Conservation (phyloP, 805 yeast species). For the Kodamaea kakaduensis region DNA sequence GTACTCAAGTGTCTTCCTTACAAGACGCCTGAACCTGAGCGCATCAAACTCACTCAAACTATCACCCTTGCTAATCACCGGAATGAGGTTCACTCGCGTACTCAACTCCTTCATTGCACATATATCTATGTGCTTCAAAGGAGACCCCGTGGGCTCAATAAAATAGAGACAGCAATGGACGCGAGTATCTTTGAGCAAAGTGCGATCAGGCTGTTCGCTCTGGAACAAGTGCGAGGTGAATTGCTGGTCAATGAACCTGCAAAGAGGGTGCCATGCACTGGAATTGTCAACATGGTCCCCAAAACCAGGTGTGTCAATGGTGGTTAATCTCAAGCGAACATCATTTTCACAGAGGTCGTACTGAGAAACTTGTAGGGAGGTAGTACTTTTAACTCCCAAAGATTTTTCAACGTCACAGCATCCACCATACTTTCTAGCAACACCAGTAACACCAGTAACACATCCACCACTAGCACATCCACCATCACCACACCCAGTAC, state of each 20-base stretch:
- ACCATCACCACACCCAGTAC: too few species aligned
- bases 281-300: slow-evolving; percentile 62
- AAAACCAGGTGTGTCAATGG: slow-evolving; percentile 47
- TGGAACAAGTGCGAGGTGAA: slow-evolving; percentile 63
- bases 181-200: slow-evolving; percentile 49
- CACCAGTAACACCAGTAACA: too few species aligned
- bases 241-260: slow-evolving; percentile 76
- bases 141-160: slow-evolving; percentile 58
- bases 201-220: slow-evolving; percentile 48
- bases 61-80: slow-evolving; percentile 38
- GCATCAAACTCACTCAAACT: slow-evolving; percentile 27
- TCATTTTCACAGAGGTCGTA: slow-evolving; percentile 18
- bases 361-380: slow-evolving; percentile 1
- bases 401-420: too few species aligned
- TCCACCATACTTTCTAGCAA: too few species aligned
- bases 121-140: slow-evolving; percentile 31
- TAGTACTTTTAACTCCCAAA: too few species aligned
- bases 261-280: slow-evolving; percentile 40
- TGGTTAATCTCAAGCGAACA: slow-evolving; percentile 18
- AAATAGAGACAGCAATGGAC: slow-evolving; percentile 87
- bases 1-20: slow-evolving; percentile 21
- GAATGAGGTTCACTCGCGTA: slow-evolving; percentile 34
- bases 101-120: slow-evolving; percentile 33
- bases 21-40: slow-evolving; percentile 19
- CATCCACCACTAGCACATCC: too few species aligned